Conservation (phyloP, 2,329 filamentous ascomycete species). For the Xylaria digitata region DNA sequence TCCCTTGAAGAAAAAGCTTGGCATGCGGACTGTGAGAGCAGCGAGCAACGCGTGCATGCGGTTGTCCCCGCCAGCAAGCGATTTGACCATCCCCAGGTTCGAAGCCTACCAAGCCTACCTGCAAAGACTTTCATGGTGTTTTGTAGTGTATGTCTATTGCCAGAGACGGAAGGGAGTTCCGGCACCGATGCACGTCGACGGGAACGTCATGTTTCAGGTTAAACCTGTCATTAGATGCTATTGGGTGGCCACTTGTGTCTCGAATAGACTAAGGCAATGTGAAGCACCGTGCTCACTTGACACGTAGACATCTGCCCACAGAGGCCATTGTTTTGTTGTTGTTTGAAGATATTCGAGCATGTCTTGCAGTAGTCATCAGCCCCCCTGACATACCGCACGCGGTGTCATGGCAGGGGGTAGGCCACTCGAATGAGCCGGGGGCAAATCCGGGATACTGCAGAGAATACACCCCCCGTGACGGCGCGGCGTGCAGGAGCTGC, state of each 20-base stretch:
- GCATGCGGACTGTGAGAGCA: constrained; percentile 27
- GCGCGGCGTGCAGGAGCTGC: constrained; percentile 15
- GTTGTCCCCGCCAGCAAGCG: constrained; percentile 19
- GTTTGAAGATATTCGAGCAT: constrained; percentile 27
- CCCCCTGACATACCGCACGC: constrained; percentile 27
- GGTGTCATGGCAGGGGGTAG: constrained; percentile 11
- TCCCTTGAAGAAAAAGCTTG: constrained; percentile 29
- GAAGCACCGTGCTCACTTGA: constrained; percentile 34
- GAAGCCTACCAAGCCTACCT: constrained; percentile 4
- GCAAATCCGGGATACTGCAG: constrained; percentile 25
- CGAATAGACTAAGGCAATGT: constrained; percentile 27
- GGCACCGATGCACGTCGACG: constrained; percentile 30
- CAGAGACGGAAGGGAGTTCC: constrained; percentile 29
- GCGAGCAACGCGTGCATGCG: constrained; percentile 8
- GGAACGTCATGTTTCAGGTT: constrained; percentile 39
- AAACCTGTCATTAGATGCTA: constrained; percentile 18
- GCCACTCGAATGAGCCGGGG: constrained; percentile 17
- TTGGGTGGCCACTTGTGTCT: constrained; percentile 24
- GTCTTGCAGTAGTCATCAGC: constrained; percentile 19
- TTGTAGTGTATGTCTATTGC: constrained; percentile 14
- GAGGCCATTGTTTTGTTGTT: constrained; percentile 12
- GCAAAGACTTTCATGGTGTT: constrained; percentile 14
- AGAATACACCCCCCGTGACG: constrained; percentile 21
- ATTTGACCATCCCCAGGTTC: constrained; percentile 12
- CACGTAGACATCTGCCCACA: constrained; percentile 32